phyloP scores from a whole-genome alignment of 2,329 filamentous ascomycete genomes.

The Metarhizium album region DNA sequence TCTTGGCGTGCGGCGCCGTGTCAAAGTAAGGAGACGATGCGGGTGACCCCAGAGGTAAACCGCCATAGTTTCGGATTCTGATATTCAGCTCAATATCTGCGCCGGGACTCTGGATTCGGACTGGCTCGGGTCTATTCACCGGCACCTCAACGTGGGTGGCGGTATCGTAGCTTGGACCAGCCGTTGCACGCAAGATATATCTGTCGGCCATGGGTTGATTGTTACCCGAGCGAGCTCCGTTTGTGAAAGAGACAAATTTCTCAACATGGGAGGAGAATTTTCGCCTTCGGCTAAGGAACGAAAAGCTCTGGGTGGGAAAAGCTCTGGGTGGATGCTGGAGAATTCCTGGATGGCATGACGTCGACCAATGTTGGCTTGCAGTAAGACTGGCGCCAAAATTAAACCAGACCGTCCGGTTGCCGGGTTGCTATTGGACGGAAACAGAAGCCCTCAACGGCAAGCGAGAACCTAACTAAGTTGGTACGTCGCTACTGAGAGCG shows the following conservation, averaged over 20 bases:
- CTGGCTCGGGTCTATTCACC: conserved; percentile 58
- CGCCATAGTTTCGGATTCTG: conserved; percentile 55
- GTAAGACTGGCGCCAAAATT: neutral
- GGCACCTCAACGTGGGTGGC: conserved; percentile 61
- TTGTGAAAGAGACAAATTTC: neutral
- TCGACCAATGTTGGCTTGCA: neutral
- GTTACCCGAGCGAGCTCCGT: neutral
- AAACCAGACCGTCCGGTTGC: too few species aligned
- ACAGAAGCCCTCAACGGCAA: too few species aligned
- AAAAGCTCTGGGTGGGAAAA: neutral
- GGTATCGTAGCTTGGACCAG: conserved; percentile 64
- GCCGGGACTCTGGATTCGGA: conserved; percentile 51
- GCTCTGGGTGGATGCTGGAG: neutral
- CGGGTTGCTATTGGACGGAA: too few species aligned
- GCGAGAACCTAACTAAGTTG: too few species aligned
- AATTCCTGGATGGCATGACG: neutral
- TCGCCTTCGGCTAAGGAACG: neutral
- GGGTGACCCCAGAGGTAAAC: conserved; percentile 63
- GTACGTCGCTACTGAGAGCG: too few species aligned
- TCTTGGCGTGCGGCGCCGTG: conserved; percentile 51
- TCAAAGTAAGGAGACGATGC: conserved; percentile 68
- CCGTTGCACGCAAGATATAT: conserved; percentile 73
- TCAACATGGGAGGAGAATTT: neutral
- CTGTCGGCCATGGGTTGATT: conserved; percentile 46
- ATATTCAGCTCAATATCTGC: conserved; percentile 62